phyloP scores from a whole-genome alignment of 352 stramenopile genomes.

The Phytophthora rubi region DNA sequence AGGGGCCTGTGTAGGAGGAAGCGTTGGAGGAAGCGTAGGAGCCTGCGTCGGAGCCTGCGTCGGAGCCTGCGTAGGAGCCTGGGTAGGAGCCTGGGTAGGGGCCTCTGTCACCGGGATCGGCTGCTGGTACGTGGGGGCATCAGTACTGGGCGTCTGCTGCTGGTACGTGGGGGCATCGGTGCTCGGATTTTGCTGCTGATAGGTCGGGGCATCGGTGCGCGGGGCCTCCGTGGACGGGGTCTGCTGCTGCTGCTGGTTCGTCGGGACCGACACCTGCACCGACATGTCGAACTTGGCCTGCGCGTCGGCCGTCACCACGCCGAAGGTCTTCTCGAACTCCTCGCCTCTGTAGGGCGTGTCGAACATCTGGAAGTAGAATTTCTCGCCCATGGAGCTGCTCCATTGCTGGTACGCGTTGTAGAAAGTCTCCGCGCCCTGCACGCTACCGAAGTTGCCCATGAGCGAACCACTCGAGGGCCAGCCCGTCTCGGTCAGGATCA shows the following conservation, averaged over 20 bases:
- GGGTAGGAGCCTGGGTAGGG: neutral
- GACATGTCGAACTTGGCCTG: slow-evolving; percentile 56
- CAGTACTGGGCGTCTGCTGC: slow-evolving; percentile 7
- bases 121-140: slow-evolving; percentile 6
- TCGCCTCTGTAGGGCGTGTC: slow-evolving; percentile 50
- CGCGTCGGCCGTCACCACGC: slow-evolving; percentile 37
- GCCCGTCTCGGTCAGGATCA: slow-evolving; percentile 52
- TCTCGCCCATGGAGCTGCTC: slow-evolving; percentile 48
- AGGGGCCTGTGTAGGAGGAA: neutral
- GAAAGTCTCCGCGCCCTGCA: slow-evolving; percentile 40
- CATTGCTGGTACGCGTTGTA: slow-evolving; percentile 61
- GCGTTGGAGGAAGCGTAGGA: too few relatives aligned
- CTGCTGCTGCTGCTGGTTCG: slow-evolving; percentile 21
- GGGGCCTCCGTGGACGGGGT: slow-evolving; percentile 14
- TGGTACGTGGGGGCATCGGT: slow-evolving; percentile 11
- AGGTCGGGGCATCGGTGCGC: neutral
- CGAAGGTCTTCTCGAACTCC: slow-evolving; percentile 54
- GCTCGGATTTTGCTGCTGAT: slow-evolving; percentile 4
- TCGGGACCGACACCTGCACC: slow-evolving; percentile 31
- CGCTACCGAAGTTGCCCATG: slow-evolving; percentile 38
- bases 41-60: neutral
- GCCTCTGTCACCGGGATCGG: slow-evolving; percentile 7
- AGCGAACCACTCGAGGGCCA: slow-evolving; percentile 42
- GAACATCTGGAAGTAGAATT: slow-evolving; percentile 79
- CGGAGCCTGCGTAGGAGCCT: neutral